Evolutionary conservation across 1,139 yeast genomes (phyloP), one percentile per base, ranked within the genome.

Genomic region (Geotrichum cucujoidarum): DNA sequence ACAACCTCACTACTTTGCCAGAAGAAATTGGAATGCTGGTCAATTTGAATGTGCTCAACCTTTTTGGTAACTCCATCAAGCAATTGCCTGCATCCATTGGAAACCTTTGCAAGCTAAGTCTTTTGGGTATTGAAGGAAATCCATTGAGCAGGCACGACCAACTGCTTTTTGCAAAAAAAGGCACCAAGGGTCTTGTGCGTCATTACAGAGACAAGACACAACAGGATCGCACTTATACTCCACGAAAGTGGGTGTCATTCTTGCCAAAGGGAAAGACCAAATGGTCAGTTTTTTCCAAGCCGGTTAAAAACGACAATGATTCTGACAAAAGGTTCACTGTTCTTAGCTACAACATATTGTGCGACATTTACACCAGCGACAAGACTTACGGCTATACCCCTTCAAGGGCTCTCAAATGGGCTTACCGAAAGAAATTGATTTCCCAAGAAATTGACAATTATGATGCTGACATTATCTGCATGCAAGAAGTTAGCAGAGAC

Each of bases 381-480:
- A 85, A 81, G 64, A 77, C 90, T 83, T 94, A 87, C 65, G 90
- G 86, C 59, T 92, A 86, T 64, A 89, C 97, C 1, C 97, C 97
- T 25, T 81, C 95, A 1, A 92, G 98, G 98, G 98, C 97, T 6
- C 75, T 92, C 55, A 79, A 81, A 47, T 90, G 97, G 97, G 84
- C 84, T 13, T 89, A 83, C 67, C 83, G 99, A 68, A 79, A 83
- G 62, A 80, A 83, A 51, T 72, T 78, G 43, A 75, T 92, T 55
- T 78, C 81, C 54, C 80, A 83, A 56, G 95, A 92, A 64, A 75
- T 92, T 16, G 63, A 81, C 45, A 71, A 73, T 16, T 77, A 73
- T 57, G 75, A 77, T 50, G 75, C 90, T 25, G 97, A 92, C 65
- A 73, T 94, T 40, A 69, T 92, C 29, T 90, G 97, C 71, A 73